phyloP scores from a whole-genome alignment of 768 basidiomycete species.

The Kwoniella shandongensis region DNA sequence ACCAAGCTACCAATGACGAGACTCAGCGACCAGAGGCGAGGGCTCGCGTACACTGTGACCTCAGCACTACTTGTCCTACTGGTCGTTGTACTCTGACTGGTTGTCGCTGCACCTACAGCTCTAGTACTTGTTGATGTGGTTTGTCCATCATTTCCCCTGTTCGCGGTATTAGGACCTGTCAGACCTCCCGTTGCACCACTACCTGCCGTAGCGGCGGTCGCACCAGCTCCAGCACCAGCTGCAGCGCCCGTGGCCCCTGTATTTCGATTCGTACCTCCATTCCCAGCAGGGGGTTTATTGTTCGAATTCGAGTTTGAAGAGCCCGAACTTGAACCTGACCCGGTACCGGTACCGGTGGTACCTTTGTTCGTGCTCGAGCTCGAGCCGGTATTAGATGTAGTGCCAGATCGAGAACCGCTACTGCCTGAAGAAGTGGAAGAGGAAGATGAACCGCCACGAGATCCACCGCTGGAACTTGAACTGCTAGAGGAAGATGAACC shows the following conservation, averaged over 20 bases:
- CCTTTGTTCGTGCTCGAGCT: neutral
- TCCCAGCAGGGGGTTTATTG: neutral
- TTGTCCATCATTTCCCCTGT: too few relatives aligned
- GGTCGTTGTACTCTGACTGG: neutral
- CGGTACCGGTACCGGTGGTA: neutral
- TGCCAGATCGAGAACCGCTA: neutral
- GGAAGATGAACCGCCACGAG: neutral
- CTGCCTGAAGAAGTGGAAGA: neutral
- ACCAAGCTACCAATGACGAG: neutral
- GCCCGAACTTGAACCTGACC: neutral
- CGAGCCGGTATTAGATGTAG: neutral
- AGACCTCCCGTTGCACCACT: neutral
- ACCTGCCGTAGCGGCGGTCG: neutral
- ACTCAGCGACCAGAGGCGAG: too few relatives aligned
- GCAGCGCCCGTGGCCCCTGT: neutral
- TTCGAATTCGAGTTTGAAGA: neutral
- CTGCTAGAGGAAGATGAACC: neutral
- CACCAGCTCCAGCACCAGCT: neutral
- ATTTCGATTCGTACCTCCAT: neutral
- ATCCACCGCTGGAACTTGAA: conserved; percentile 8
- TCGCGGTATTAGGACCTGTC: too few relatives aligned
- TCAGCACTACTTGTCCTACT: too few relatives aligned
- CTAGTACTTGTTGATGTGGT: too few relatives aligned
- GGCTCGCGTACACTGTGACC: too few relatives aligned
- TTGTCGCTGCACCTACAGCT: neutral